Base-by-base conservation (phyloP, 306 rosid species). In the Prunus fruticosa region DNA sequence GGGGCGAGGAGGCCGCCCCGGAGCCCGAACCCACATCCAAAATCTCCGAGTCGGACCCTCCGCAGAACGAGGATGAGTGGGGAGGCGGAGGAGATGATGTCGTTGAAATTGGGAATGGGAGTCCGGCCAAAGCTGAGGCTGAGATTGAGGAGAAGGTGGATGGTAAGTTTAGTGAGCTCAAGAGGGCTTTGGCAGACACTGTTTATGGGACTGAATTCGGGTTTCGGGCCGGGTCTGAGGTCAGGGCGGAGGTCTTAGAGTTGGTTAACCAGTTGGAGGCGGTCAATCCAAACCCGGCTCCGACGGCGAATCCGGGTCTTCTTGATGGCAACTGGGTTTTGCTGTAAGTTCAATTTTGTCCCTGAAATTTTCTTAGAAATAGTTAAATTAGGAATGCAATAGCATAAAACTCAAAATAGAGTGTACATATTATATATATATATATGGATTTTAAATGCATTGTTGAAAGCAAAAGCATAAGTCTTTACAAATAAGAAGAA, bases 271-370 rank as follows among this genome's bases (percentile, higher is more conserved):
- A 90, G 76, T 80, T 95, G 90, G 99, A 95, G 84, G 96, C 97
- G 63, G 81, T 67, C 6, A 95, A 92, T 78, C 99, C 99, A 1
- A 89, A 87, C 1, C 77, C 80, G 1, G 93, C 96, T 10, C 90
- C 99, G 28, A 91, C 84, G 0, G 92, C 89, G 81, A 82, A 88
- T 8, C 83, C 91, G 16, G 88, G 45, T 18, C 87, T 92, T 79
- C 92, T 95, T 11, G 82, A 87, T 78, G 99, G 99, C 64, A 86
- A 84, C 79, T 95, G 99, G 99, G 76, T 95, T 12, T 87, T 95
- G 90, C 83, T 95, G 97, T 95, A 85, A 92, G 97, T 88, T 74
- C 51, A 6, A 78, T 64, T 18, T 27, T n/a, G 3, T 25, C 34
- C 30, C 18, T 54, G 43, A 23, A 66, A 41, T 34, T 16, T 12